Base-by-base conservation (phyloP, 2,329 filamentous ascomycete genomes). In the Talaromyces verruculosus region DNA sequence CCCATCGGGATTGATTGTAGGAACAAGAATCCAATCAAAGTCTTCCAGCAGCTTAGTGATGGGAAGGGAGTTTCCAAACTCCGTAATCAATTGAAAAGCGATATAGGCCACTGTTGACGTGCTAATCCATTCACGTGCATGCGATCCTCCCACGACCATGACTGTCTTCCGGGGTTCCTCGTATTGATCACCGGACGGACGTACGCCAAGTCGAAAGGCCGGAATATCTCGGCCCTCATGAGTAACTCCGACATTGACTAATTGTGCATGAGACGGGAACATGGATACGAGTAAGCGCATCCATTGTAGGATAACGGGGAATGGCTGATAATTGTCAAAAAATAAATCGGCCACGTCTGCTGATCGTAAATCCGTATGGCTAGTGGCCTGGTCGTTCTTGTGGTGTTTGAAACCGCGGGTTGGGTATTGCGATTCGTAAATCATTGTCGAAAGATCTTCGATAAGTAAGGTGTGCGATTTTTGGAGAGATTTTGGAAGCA, bases 61-160 rank as follows among this genome's bases (percentile, higher is more conserved):
- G 13, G 78, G 78, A 81, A 84, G 68, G 73, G 84, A 78, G 85
- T 92, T 91, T 65, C 91, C 91, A 76, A 94, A 96, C 4, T 88
- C 87, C 0, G 91, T 93, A 72, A 97, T 91, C 58, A 98, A 84
- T 17, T 88, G 91, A 86, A 95, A 97, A 10, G 94, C 92, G 35
- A 97, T 82, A 72, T 96, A 98, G 72, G 90, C 96, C 62, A 96
- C 92, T 0, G 93, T 96, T 72, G 90, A 95, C 0, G 90, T 93
- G 57, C 92, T 92, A 70, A 99, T 96, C 95, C 95, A 99, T 82
- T 99, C 95, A 43, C 95, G 87, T 2, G 93, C 94, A 77, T 98
- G 95, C n/a, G 91, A 84, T 59, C 94, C 94, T 63, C 92, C 95
- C 3, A 89, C 89, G 22, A 99, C 83, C 61, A 97, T 82, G 65